Evolutionary conservation across 2,329 filamentous ascomycete species (phyloP).

Genomic region (Thielaviopsis euricoi): DNA sequence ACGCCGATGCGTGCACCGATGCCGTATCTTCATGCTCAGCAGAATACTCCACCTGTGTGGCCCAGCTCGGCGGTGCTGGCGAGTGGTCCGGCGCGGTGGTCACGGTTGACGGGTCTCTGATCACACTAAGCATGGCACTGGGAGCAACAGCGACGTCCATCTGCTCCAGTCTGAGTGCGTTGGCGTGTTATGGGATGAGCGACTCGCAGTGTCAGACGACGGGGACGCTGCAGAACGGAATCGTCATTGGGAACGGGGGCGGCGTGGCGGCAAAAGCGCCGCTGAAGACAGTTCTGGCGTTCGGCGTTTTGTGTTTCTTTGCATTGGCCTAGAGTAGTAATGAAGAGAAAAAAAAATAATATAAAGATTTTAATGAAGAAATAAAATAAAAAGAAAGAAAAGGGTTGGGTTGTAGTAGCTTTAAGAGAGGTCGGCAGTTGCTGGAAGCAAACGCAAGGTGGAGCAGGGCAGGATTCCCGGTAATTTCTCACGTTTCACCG

Average conservation of each 20-base stretch:
- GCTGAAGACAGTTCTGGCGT: not conserved
- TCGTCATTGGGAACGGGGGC: slow-evolving; percentile 11
- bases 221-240: slow-evolving; percentile 13
- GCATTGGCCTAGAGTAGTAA: not conserved
- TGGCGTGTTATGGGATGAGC: slow-evolving; percentile 31
- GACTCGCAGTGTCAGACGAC: slow-evolving; percentile 22
- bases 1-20: slow-evolving; percentile 33
- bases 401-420: no score
- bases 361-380: not conserved
- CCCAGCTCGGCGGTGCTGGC: slow-evolving; percentile 26
- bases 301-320: not conserved
- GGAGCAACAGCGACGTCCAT: slow-evolving; percentile 33
- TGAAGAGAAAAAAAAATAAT: no score
- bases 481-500: not conserved
- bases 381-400: not conserved
- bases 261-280: not conserved
- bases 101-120: slow-evolving; percentile 37
- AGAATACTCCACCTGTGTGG: slow-evolving; percentile 38
- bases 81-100: slow-evolving; percentile 36
- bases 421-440: not conserved
- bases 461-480: not conserved
- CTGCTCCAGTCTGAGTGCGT: slow-evolving; percentile 37
- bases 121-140: slow-evolving; percentile 24
- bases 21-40: slow-evolving; percentile 34
- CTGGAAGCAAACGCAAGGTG: not conserved